phyloP scores from a whole-genome alignment of 2,329 filamentous ascomycete genomes.

The Epichloe coenophiala region DNA sequence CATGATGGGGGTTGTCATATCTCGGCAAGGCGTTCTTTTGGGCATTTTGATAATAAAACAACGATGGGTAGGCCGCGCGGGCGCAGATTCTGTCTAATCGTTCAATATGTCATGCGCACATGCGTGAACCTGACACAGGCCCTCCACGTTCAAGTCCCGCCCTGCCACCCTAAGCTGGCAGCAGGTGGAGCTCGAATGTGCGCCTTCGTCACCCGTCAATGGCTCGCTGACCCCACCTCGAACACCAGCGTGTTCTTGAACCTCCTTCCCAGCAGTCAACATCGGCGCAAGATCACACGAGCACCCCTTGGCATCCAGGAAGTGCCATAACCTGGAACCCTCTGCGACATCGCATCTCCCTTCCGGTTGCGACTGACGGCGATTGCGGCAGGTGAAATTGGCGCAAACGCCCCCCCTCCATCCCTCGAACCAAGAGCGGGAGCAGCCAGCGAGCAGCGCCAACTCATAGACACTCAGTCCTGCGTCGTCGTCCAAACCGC shows the following conservation, averaged over 20 bases:
- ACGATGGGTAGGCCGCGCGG: not conserved
- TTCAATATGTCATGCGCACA: too few relatives aligned
- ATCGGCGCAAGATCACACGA: not conserved
- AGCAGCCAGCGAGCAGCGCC: not conserved
- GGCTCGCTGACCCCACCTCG: not conserved
- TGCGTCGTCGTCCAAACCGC: slow-evolving; percentile 11
- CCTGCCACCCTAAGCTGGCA: not conserved
- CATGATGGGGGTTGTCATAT: not conserved
- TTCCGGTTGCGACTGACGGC: not conserved
- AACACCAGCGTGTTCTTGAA: not conserved
- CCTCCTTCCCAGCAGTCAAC: not conserved
- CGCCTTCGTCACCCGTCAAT: not conserved
- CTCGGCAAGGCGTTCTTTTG: slow-evolving; percentile 1
- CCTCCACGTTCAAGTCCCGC: too few relatives aligned
- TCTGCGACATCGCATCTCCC: not conserved
- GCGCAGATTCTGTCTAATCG: too few relatives aligned
- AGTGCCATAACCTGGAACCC: not conserved
- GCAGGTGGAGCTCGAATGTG: not conserved
- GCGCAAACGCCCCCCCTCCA: too few relatives aligned
- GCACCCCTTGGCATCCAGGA: not conserved
- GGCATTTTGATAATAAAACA: not conserved
- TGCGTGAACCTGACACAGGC: too few relatives aligned
- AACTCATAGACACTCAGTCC: not conserved
- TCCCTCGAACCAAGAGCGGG: not conserved
- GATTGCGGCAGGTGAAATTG: not conserved